Evolutionary conservation across 306 rosid species (phyloP).

Genomic region (Crotalaria pallida): DNA sequence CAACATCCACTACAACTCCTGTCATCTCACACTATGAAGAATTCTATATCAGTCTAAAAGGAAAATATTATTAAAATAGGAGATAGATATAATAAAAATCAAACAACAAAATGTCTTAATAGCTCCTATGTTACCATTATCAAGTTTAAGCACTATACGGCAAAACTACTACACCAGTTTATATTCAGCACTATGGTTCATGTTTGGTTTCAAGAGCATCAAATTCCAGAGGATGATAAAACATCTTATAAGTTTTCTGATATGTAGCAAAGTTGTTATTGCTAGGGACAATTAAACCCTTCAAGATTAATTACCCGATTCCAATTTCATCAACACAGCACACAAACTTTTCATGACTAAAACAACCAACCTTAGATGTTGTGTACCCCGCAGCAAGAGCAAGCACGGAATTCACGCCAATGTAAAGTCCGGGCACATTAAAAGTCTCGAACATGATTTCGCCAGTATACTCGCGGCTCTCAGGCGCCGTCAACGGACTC

Average conservation of each 20-base stretch:
- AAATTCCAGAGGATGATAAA: constrained; percentile 4
- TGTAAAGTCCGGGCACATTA: constrained; percentile 96
- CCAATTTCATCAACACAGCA: constrained; percentile 14
- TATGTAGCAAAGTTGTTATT: not conserved
- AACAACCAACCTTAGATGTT: constrained; percentile 89
- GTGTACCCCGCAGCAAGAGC: constrained; percentile 99
- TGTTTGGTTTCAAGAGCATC: not conserved
- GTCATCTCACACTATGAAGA: constrained; percentile 98
- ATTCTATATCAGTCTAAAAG: constrained; percentile 43
- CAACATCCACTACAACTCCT: constrained; percentile 96
- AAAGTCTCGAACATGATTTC: constrained; percentile 99
- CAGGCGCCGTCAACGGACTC: constrained; percentile 95
- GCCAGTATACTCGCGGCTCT: constrained; percentile 94
- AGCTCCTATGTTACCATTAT: not conserved
- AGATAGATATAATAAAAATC: not conserved
- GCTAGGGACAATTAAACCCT: not conserved
- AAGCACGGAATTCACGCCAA: constrained; percentile 94
- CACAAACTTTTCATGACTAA: not conserved
- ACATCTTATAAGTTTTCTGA: not conserved
- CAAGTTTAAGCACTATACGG: not conserved
- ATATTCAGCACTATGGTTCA: not conserved
- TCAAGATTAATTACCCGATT: constrained; percentile 9
- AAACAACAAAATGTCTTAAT: not conserved
- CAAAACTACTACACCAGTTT: not conserved
- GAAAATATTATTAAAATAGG: not conserved